Conservation (phyloP, 345 rosid species). For the Aquilaria yunnanensis region DNA sequence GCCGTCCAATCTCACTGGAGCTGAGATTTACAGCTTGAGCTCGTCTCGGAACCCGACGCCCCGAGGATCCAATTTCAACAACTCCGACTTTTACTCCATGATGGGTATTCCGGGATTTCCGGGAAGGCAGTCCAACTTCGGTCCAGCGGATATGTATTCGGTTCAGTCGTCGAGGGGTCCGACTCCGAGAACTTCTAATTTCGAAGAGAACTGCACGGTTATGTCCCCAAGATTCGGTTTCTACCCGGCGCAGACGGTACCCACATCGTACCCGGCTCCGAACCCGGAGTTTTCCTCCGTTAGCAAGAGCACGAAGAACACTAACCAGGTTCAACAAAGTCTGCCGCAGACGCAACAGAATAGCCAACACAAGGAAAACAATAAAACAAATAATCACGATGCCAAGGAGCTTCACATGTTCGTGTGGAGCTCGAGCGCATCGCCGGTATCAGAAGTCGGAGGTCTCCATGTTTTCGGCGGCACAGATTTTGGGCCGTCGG, state of each 20-base stretch:
- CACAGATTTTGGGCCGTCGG: conserved; percentile 43
- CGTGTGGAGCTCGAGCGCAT: conserved; percentile 95
- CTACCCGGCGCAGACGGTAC: conserved; percentile 55
- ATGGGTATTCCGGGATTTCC: conserved; percentile 77
- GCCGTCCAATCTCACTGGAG: conserved; percentile 87
- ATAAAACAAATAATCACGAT: conserved; percentile 53
- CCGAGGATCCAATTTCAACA: conserved; percentile 84
- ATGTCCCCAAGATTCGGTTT: conserved; percentile 73
- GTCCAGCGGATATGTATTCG: conserved; percentile 72
- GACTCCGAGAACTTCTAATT: conserved; percentile 75
- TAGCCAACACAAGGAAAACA: conserved; percentile 8
- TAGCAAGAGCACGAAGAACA: conserved; percentile 26
- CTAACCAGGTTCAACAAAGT: conserved; percentile 16
- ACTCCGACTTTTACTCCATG: conserved; percentile 80
- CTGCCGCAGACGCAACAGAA: conserved; percentile 15
- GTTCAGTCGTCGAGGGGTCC: conserved; percentile 78
- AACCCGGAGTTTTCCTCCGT: conserved; percentile 63
- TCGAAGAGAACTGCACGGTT: conserved; percentile 57
- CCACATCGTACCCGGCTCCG: conserved; percentile 80
- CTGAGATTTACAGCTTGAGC: conserved; percentile 84
- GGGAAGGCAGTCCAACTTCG: conserved; percentile 71
- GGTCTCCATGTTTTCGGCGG: conserved; percentile 72
- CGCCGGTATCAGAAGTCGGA: conserved; percentile 80
- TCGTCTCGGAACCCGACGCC: conserved; percentile 83
- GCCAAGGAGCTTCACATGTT: conserved; percentile 97